These are phyloP conservation scores for Cryptococcus sp. DNA, from an alignment of 1,284 basidiomycete species.

Conservation along the genomic window DNA sequence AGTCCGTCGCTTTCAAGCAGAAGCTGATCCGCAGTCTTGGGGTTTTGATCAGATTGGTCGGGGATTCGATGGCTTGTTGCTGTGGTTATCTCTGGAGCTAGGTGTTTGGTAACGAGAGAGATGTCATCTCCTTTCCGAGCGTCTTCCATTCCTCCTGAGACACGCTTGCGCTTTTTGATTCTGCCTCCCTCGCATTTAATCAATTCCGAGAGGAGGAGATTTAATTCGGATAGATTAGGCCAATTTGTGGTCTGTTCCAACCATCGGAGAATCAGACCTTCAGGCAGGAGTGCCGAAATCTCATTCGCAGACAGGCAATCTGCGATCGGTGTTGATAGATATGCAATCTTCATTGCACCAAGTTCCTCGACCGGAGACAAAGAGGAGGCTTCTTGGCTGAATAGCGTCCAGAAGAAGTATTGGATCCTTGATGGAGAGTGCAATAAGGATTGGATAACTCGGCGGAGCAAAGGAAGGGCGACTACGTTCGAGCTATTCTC, in stretches of 20 bases:
- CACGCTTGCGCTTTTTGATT: too few species aligned
- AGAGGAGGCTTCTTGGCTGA: not conserved
- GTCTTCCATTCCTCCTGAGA: too few species aligned
- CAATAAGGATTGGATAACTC: not conserved
- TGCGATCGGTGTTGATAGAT: not conserved
- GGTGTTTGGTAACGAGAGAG: too few species aligned
- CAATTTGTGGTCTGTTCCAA: not conserved
- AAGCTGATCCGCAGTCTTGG: constrained; percentile 77
- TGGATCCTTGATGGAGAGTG: not conserved
- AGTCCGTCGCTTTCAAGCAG: constrained; percentile 60
- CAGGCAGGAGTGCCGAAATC: not conserved
- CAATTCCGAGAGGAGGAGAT: too few species aligned
- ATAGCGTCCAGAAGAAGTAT: not conserved
- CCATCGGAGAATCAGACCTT: not conserved
- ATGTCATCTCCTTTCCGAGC: too few species aligned
- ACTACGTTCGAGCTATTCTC: not conserved
- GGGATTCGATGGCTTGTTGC: constrained; percentile 54
- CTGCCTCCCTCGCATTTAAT: too few species aligned
- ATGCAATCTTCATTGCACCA: not conserved
- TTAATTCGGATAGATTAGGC: not conserved
- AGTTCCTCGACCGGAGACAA: not conserved
- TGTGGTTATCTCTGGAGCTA: too few species aligned
- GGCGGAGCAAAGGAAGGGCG: not conserved
- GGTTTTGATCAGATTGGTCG: constrained; percentile 66
- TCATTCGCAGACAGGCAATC: not conserved